phyloP scores from a whole-genome alignment of 1,139 yeast species.

The Nakaseomyces bracarensis region DNA sequence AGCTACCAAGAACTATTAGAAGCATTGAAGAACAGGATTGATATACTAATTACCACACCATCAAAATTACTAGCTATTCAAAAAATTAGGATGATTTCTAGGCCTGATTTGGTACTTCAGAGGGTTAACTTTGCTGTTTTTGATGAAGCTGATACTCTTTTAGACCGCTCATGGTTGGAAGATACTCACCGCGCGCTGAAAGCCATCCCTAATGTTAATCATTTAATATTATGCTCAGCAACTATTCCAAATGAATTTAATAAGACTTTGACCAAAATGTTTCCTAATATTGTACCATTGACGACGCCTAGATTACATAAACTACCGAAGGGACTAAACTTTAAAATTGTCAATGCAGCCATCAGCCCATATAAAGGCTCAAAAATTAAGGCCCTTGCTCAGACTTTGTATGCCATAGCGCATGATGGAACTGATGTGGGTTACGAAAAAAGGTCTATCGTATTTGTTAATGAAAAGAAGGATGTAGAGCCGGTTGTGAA shows the following conservation, averaged over 20 bases:
- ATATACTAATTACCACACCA: conserved; percentile 80
- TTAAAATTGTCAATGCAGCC: conserved; percentile 67
- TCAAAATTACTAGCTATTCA: conserved; percentile 46
- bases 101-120: conserved; percentile 42
- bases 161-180: conserved; percentile 74
- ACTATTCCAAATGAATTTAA: conserved; percentile 80
- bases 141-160: conserved; percentile 93
- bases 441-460: conserved; percentile 67
- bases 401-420: conserved; percentile 76
- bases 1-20: conserved; percentile 44
- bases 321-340: conserved; percentile 65
- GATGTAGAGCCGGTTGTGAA: conserved; percentile 51
- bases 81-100: conserved; percentile 38
- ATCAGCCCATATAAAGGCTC: conserved; percentile 76
- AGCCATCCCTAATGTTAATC: conserved; percentile 46
- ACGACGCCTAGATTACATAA: conserved; percentile 79
- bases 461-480: conserved; percentile 73
- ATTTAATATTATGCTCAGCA: conserved; percentile 76
- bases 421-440: conserved; percentile 79
- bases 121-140: conserved; percentile 55
- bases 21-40: conserved; percentile 48
- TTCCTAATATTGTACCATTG: conserved; percentile 61
- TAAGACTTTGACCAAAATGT: conserved; percentile 48
- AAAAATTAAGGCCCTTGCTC: conserved; percentile 75
- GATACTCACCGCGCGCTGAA: conserved; percentile 55